Evolutionary conservation across 768 basidiomycete species (phyloP).

Genomic region (Hypholoma sublateritium): DNA sequence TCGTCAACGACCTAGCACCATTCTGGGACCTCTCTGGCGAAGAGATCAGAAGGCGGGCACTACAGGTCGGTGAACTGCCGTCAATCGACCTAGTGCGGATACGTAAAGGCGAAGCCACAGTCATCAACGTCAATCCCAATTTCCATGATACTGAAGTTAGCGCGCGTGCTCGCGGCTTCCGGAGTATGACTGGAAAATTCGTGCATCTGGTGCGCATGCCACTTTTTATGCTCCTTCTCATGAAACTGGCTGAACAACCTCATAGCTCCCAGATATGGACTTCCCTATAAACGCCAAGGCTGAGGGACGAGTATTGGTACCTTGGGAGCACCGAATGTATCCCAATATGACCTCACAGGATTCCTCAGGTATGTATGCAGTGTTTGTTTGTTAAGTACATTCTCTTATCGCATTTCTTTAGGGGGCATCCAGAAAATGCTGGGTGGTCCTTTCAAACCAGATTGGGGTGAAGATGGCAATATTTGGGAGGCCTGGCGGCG

Average conservation of each 20-base stretch:
- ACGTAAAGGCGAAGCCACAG: slow-evolving; percentile 55
- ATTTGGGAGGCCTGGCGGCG: slow-evolving; percentile 96
- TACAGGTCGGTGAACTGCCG: slow-evolving; percentile 73
- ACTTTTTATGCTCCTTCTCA: not conserved
- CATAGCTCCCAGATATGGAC: slow-evolving; percentile 89
- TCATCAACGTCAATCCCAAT: slow-evolving; percentile 58
- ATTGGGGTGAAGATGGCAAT: slow-evolving; percentile 81
- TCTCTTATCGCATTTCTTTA: not conserved
- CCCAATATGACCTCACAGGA: slow-evolving; percentile 65
- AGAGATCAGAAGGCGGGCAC: slow-evolving; percentile 66
- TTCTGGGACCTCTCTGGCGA: slow-evolving; percentile 77
- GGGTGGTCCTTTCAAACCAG: slow-evolving; percentile 68
- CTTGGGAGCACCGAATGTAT: slow-evolving; percentile 82
- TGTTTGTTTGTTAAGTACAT: slow-evolving; percentile 13
- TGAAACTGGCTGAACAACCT: slow-evolving; percentile 1
- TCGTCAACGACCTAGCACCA: slow-evolving; percentile 79
- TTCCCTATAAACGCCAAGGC: slow-evolving; percentile 92
- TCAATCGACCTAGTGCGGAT: slow-evolving; percentile 89
- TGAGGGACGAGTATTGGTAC: slow-evolving; percentile 90
- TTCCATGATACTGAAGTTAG: slow-evolving; percentile 69
- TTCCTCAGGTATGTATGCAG: slow-evolving; percentile 34
- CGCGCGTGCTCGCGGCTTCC: slow-evolving; percentile 77
- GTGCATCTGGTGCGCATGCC: slow-evolving; percentile 49
- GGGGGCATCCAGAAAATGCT: slow-evolving; percentile 58
- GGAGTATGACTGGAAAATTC: slow-evolving; percentile 73